Evolutionary conservation across 768 basidiomycete species (phyloP).

Genomic region (Strobilomyces echinocephalus): DNA sequence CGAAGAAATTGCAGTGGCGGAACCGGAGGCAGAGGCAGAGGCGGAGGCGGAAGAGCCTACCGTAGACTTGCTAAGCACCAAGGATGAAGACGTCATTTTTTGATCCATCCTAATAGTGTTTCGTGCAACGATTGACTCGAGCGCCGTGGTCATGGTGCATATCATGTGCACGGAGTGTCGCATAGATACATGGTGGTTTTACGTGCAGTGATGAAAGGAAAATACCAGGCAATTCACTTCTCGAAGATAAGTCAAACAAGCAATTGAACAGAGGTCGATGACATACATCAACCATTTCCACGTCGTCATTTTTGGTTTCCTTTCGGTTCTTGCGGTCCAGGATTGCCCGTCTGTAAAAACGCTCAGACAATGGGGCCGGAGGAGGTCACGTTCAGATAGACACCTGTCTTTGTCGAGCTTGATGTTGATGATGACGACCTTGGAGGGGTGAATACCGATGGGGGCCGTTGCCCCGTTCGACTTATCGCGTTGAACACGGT

Average conservation of each 20-base stretch:
- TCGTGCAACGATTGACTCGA: conserved; percentile 8
- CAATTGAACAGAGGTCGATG: conserved; percentile 7
- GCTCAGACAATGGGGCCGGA: conserved; percentile 4
- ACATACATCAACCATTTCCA: conserved; percentile 80
- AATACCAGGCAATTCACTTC: conserved; percentile 21
- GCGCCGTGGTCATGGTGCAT: conserved; percentile 43
- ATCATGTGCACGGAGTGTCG: conserved; percentile 42
- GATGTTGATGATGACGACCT: conserved; percentile 89
- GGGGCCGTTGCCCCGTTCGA: conserved; percentile 91
- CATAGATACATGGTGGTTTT: conserved; percentile 72
- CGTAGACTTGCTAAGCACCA: conserved; percentile 72
- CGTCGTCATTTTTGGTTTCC: conserved; percentile 57
- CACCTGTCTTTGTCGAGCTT: conserved; percentile 92
- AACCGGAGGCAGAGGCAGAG: conserved; percentile 22
- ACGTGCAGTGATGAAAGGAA: conserved; percentile 20
- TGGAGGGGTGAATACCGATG: conserved; percentile 95
- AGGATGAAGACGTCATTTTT: conserved; percentile 94
- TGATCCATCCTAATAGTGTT: conserved; percentile 31
- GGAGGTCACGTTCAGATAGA: not conserved
- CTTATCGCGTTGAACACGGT: conserved; percentile 96
- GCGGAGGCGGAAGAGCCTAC: conserved; percentile 30
- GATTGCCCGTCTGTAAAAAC: conserved; percentile 62
- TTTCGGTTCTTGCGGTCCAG: conserved; percentile 82
- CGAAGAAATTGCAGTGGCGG: conserved; percentile 4
- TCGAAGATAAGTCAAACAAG: conserved; percentile 9